Percentiles rank a stretch among this genome's conserved stretches.
Evolutionary conservation across 2,329 filamentous ascomycete species (phyloP).

Genomic region (Fusarium piperis): DNA sequence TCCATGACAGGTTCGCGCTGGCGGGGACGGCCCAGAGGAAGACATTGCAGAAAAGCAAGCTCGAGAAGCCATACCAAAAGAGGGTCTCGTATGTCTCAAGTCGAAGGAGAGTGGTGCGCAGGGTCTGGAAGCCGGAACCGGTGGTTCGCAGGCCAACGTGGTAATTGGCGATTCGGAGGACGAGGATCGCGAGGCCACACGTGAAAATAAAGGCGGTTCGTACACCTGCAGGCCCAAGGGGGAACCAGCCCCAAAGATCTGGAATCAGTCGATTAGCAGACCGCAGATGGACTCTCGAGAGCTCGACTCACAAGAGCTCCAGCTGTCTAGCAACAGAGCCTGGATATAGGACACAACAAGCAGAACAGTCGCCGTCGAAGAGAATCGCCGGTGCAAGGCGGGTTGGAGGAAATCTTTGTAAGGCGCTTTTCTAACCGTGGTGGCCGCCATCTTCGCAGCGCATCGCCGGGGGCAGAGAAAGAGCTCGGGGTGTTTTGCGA

Average conservation of each 20-base stretch:
- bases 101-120: constrained; percentile 66
- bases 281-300: not conserved
- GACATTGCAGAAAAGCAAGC: constrained; percentile 80
- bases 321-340: constrained; percentile 75
- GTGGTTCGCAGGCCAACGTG: constrained; percentile 80
- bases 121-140: constrained; percentile 71
- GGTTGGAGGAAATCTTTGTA: constrained; percentile 95
- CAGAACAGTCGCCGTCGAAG: constrained; percentile 76
- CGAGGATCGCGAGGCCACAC: constrained; percentile 79
- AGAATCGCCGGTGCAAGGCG: constrained; percentile 86
- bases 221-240: constrained; percentile 78
- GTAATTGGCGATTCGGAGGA: constrained; percentile 86
- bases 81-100: constrained; percentile 74
- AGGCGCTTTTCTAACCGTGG: constrained; percentile 64
- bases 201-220: constrained; percentile 80
- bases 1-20: constrained; percentile 73
- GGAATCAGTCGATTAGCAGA: constrained; percentile 13
- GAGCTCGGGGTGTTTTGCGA: constrained; percentile 26
- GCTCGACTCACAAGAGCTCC: constrained; percentile 70
- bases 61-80: constrained; percentile 80
- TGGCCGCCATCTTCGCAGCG: constrained; percentile 60
- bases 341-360: constrained; percentile 78
- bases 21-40: constrained; percentile 78
- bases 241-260: constrained; percentile 91
- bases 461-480: constrained; percentile 51